Base-by-base conservation (phyloP, 352 stramenopile genomes). In the Saprolegnia diclina region DNA sequence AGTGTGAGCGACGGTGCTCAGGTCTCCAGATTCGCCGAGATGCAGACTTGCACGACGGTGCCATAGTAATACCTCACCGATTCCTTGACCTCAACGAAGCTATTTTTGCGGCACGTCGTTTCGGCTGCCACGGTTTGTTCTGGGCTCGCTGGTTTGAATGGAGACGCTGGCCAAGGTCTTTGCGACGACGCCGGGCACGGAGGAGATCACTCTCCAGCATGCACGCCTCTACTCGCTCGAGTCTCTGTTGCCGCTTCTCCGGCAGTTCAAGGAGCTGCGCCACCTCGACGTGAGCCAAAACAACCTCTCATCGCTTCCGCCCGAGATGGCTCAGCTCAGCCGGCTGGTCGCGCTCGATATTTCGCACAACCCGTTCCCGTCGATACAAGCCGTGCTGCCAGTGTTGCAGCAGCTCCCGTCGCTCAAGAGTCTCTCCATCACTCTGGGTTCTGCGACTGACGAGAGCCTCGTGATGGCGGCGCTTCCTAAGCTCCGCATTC, bases 261-360 rank as follows among this genome's bases (percentile, higher is more conserved):
- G 63, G 44, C 67, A 89, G 14, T 87, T 89, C 55, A 61, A 74
- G 0, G 46, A 76, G 50, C 65, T 85, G 11, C 79, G 80, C 0
- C 79, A 89, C 52, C 71, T 91, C 21, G 76, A 91, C 37, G 66
- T 91, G 21, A 79, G 80, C 24, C 74, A 83, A 24, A 91, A 91
- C 56, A 52, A 65, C 13, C 74, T 91, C 0, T 71, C 72, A 0
- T 38, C 59, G 21, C 67, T 90, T 0, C 81, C 83, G 7, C 18
- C 56, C 1, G 73, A 78, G 40, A 79, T 91, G 37, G 77, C 74
- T 21, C 64, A 74, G 21, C 48, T 90, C 16, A 77, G 81, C 0
- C 74, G 75, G 40, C 77, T 91, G 11, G 80, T 89, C n/a, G 76
- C 81, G 5, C 69, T 91, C 14, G 82, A 91, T 48, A 38, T 91